Evolutionary conservation across 768 basidiomycete genomes (phyloP).

Genomic region (Rhizopogon salebrosus): DNA sequence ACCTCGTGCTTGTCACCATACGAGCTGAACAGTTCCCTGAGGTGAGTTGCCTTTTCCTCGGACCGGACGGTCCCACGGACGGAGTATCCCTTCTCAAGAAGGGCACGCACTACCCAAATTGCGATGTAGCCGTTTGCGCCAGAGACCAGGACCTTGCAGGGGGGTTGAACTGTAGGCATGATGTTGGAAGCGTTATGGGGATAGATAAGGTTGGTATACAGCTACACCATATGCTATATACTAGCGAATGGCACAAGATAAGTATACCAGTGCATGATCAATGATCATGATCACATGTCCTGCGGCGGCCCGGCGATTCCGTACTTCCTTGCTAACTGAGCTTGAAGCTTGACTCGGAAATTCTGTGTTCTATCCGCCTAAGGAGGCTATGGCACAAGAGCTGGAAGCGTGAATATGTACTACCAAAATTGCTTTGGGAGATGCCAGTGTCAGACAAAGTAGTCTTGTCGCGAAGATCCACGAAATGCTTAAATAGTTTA

Average conservation of each 20-base stretch:
- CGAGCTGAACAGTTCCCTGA: slow-evolving; percentile 47
- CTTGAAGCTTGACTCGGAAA: no score
- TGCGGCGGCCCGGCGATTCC: neutral
- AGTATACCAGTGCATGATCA: neutral
- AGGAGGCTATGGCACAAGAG: no score
- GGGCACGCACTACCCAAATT: slow-evolving; percentile 47
- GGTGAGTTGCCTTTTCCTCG: slow-evolving; percentile 49
- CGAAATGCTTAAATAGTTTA: no score
- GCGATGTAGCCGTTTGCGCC: slow-evolving; percentile 31
- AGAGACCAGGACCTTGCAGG: slow-evolving; percentile 25
- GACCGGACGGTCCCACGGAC: slow-evolving; percentile 68
- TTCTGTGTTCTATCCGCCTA: no score
- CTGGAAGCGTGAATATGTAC: no score
- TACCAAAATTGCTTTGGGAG: no score
- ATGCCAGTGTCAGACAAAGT: no score
- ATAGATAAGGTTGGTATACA: neutral
- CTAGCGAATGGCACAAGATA: neutral
- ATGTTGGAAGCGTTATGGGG: neutral
- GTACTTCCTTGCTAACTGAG: no score
- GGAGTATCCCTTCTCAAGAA: slow-evolving; percentile 57
- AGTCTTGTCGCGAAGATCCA: no score
- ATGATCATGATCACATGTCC: neutral
- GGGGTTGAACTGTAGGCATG: slow-evolving; percentile 22
- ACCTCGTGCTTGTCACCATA: slow-evolving; percentile 58
- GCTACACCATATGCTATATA: no score